A percentile compares a stretch with the other conserved stretches of the same genome.
phyloP scores from a whole-genome alignment of 148 eudicot species.

The Cornus suecica region DNA sequence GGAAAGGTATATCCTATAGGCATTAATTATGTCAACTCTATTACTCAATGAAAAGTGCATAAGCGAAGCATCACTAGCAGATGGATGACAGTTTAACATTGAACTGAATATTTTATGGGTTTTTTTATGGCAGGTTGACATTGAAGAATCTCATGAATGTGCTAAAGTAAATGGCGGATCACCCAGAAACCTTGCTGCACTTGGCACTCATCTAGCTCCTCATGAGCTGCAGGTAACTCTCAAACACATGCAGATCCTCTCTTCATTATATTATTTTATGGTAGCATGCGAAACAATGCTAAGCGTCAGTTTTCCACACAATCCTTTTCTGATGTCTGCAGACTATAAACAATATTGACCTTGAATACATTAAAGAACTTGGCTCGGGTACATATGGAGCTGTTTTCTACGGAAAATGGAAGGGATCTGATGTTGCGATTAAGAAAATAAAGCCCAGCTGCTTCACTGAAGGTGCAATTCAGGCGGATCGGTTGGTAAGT shows the following conservation, averaged over 20 bases:
- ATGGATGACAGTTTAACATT: background rate
- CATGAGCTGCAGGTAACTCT: conserved; percentile 23
- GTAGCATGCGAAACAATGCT: background rate
- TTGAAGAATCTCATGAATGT: background rate
- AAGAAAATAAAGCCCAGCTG: conserved; percentile 50
- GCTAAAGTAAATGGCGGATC: conserved; percentile 12
- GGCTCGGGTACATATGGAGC: conserved; percentile 62
- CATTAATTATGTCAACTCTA: background rate
- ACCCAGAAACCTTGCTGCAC: conserved; percentile 6
- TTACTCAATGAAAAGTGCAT: background rate
- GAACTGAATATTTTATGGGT: background rate
- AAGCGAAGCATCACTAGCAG: background rate
- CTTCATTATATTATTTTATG: background rate
- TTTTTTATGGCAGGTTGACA: conserved; percentile 14
- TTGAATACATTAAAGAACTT: conserved; percentile 53
- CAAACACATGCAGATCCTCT: background rate
- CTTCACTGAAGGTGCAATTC: conserved; percentile 34
- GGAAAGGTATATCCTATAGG: conserved; percentile 10
- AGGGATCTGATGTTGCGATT: conserved; percentile 64
- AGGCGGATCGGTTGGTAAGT: conserved; percentile 49
- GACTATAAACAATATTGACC: conserved; percentile 42
- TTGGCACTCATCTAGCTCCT: conserved; percentile 12
- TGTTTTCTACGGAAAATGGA: conserved; percentile 66
- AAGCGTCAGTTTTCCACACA: background rate
- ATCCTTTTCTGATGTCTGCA: conserved; percentile 19